Conservation (phyloP, 116 monocot species). For the Zostera marina region DNA sequence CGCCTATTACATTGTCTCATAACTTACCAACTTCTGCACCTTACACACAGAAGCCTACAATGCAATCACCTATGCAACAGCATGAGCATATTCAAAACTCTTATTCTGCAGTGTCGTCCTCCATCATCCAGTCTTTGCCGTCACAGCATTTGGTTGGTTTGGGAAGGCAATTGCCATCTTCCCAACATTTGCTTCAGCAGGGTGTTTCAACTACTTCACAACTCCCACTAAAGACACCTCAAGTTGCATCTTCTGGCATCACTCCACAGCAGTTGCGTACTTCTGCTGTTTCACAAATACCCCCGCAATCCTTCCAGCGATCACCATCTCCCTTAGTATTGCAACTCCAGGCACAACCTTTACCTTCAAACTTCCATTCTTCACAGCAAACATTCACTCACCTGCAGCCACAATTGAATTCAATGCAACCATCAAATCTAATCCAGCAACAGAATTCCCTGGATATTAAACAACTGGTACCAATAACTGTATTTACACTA, state of each 20-base stretch:
- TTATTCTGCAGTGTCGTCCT: constrained; percentile 23
- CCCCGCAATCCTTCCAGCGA: constrained; percentile 55
- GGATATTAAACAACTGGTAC: constrained; percentile 56
- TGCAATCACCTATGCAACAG: constrained; percentile 36
- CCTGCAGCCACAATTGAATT: constrained; percentile 77
- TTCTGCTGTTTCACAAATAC: constrained; percentile 26
- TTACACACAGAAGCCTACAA: constrained; percentile 19
- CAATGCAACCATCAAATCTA: constrained; percentile 58
- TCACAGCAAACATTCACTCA: constrained; percentile 70
- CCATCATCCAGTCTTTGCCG: constrained; percentile 24
- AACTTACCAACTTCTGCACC: constrained; percentile 19
- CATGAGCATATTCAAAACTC: constrained; percentile 39
- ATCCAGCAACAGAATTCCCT: constrained; percentile 48
- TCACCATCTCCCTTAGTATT: constrained; percentile 41
- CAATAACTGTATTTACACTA: background rate
- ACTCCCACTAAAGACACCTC: constrained; percentile 25
- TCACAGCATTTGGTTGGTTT: constrained; percentile 31
- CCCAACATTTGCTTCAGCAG: constrained; percentile 32
- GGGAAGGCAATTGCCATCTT: constrained; percentile 27
- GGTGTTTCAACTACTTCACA: constrained; percentile 27
- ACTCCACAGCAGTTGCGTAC: constrained; percentile 42
- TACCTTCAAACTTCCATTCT: constrained; percentile 67
- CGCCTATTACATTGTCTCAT: constrained; percentile 25
- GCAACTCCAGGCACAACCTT: constrained; percentile 30
- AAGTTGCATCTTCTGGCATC: constrained; percentile 16